A percentile compares a stretch with the other conserved stretches of the same genome.
These are phyloP conservation scores for Tulasnella sp. DNA, from an alignment of 768 basidiomycete genomes.

Conservation along the genomic window DNA sequence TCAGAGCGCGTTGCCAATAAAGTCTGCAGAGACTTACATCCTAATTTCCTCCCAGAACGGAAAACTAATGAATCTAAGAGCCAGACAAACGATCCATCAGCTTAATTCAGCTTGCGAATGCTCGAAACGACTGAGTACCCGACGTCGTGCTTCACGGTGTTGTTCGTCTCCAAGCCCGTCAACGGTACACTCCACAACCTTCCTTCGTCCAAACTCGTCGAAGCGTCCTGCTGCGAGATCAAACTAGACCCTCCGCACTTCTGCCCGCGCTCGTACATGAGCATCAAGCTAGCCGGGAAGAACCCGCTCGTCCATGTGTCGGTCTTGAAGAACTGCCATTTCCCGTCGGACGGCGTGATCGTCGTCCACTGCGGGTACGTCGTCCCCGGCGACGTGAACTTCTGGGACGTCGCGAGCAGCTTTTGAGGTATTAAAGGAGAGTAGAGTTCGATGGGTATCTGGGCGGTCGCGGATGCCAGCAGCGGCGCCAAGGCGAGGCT, in stretches of 20 bases:
- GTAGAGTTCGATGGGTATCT: conserved; percentile 39
- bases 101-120: not conserved
- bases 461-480: not conserved
- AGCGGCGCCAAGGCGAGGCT: not conserved
- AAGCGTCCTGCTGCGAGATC: not conserved
- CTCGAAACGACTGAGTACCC: not conserved
- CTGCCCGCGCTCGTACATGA: conserved; percentile 9
- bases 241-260: not conserved
- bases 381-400: conserved; percentile 30
- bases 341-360: not conserved
- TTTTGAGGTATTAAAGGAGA: conserved; percentile 49
- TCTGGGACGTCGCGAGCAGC: conserved; percentile 41
- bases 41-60: conserved; percentile 15
- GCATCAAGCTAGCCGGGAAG: conserved; percentile 16
- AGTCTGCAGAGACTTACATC: conserved; percentile 4
- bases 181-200: conserved; percentile 15
- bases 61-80: conserved; percentile 15
- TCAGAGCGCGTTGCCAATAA: not conserved
- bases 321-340: conserved; percentile 2
- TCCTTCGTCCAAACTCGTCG: conserved; percentile 2
- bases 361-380: conserved; percentile 51
- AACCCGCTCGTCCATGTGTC: conserved; percentile 17
- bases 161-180: conserved; percentile 4
- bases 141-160: conserved; percentile 14
- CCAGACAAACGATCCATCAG: too few species aligned